Conservation (phyloP, 108 stramenopile species). For the Asterionellopsis glacialis region DNA sequence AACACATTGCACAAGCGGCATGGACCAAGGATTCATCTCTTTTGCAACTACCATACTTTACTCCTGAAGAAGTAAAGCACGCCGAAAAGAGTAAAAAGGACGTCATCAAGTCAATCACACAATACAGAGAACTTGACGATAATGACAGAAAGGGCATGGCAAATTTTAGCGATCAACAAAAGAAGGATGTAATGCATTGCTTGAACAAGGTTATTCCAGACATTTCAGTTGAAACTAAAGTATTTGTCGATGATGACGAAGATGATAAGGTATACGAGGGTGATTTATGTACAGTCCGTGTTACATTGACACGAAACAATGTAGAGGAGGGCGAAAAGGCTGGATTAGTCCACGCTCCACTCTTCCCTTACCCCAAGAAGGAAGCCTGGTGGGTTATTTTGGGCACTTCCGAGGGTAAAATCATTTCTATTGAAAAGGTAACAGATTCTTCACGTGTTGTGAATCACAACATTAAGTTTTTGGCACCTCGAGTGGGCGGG, state of each 20-base stretch:
- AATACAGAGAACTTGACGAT: slow-evolving; percentile 73
- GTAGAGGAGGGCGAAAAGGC: slow-evolving; percentile 81
- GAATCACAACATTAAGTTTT: slow-evolving; percentile 92
- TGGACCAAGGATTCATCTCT: slow-evolving; percentile 85
- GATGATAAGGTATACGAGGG: slow-evolving; percentile 93
- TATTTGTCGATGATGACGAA: slow-evolving; percentile 95
- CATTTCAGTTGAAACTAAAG: slow-evolving; percentile 68
- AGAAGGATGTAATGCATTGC: slow-evolving; percentile 76
- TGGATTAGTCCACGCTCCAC: slow-evolving; percentile 89
- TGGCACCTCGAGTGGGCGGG: slow-evolving; percentile 85
- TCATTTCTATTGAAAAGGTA: slow-evolving; percentile 90
- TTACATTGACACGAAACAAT: slow-evolving; percentile 89
- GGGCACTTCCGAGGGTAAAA: slow-evolving; percentile 88
- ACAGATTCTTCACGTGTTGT: slow-evolving; percentile 57
- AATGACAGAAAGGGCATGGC: slow-evolving; percentile 84
- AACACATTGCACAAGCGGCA: slow-evolving; percentile 88
- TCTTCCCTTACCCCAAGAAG: slow-evolving; percentile 82
- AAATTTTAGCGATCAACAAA: slow-evolving; percentile 75
- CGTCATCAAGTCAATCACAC: slow-evolving; percentile 37
- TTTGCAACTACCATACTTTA: slow-evolving; percentile 91
- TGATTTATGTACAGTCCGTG: slow-evolving; percentile 90
- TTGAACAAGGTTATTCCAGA: slow-evolving; percentile 83
- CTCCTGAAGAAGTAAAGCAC: slow-evolving; percentile 70
- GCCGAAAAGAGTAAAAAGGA: slow-evolving; percentile 57
- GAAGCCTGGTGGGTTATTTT: slow-evolving; percentile 97